Percentiles rank a stretch among this genome's conserved stretches.
phyloP scores from a whole-genome alignment of 306 rosid genomes.

The Quercus alba region DNA sequence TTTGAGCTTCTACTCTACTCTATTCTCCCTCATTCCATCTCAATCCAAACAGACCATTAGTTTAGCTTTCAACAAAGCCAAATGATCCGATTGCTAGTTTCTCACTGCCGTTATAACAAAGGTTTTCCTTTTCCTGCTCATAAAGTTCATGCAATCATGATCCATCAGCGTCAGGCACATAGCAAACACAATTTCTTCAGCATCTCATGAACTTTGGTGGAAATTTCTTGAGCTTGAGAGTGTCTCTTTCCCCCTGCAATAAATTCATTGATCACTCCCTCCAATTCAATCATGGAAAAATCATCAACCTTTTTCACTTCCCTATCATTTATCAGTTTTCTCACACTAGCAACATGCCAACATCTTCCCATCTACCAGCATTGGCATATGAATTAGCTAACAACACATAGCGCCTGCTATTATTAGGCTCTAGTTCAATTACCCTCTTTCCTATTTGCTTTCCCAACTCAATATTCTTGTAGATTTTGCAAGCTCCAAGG shows the following conservation, averaged over 20 bases:
- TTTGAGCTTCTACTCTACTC: too few relatives aligned
- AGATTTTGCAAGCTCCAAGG: conserved; percentile 72
- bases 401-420: conserved; percentile 62
- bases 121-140: conserved; percentile 47
- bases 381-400: conserved; percentile 59
- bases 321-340: conserved; percentile 61
- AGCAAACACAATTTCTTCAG: conserved; percentile 33
- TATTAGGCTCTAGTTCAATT: conserved; percentile 58
- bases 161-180: conserved; percentile 32
- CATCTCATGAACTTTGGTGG: conserved; percentile 46
- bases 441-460: conserved; percentile 45
- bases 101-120: conserved; percentile 54
- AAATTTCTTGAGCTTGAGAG: conserved; percentile 37
- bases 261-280: conserved; percentile 53
- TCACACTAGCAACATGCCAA: conserved; percentile 39
- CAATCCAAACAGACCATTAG: neutral
- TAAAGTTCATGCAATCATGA: conserved; percentile 33
- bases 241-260: conserved; percentile 55
- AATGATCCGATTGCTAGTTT: conserved; percentile 53
- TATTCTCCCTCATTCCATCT: conserved; percentile 14
- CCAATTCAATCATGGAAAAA: conserved; percentile 54
- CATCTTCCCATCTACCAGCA: conserved; percentile 60
- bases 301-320: conserved; percentile 68
- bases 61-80: conserved; percentile 48
- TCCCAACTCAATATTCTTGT: conserved; percentile 50